These are phyloP conservation scores for Cydonia oblonga DNA, from an alignment of 331 rosid species.

Conservation along the genomic window DNA sequence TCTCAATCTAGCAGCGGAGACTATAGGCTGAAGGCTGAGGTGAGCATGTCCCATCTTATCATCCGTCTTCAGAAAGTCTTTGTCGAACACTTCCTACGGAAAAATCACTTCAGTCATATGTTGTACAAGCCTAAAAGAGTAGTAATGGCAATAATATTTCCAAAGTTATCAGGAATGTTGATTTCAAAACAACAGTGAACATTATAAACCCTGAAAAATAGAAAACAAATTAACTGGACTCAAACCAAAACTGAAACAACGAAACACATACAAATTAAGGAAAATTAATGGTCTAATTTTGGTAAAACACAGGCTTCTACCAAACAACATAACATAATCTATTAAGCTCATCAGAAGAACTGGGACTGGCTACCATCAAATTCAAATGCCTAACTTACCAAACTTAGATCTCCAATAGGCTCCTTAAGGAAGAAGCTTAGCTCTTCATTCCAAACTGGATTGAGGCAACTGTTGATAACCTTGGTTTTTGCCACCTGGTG, in stretches of 20 bases:
- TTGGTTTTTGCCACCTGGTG: slow-evolving; percentile 81
- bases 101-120: neutral
- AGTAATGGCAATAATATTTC: neutral
- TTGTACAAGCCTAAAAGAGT: neutral
- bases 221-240: neutral
- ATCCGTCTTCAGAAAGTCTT: slow-evolving; percentile 83
- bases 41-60: slow-evolving; percentile 95
- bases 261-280: neutral
- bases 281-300: neutral
- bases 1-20: slow-evolving; percentile 72
- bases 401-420: slow-evolving; percentile 50
- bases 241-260: neutral
- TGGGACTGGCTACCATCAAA: neutral
- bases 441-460: slow-evolving; percentile 98
- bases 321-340: neutral
- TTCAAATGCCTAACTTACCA: slow-evolving; percentile 42
- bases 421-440: slow-evolving; percentile 59
- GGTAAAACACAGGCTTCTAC: too few relatives aligned
- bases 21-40: slow-evolving; percentile 74
- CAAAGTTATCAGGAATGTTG: neutral
- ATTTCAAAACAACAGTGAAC: neutral
- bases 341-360: neutral
- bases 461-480: slow-evolving; percentile 83
- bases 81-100: slow-evolving; percentile 82
- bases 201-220: neutral